Conservation (phyloP, 495 filamentous ascomycete genomes). For the Xanthoparmelia taractica region DNA sequence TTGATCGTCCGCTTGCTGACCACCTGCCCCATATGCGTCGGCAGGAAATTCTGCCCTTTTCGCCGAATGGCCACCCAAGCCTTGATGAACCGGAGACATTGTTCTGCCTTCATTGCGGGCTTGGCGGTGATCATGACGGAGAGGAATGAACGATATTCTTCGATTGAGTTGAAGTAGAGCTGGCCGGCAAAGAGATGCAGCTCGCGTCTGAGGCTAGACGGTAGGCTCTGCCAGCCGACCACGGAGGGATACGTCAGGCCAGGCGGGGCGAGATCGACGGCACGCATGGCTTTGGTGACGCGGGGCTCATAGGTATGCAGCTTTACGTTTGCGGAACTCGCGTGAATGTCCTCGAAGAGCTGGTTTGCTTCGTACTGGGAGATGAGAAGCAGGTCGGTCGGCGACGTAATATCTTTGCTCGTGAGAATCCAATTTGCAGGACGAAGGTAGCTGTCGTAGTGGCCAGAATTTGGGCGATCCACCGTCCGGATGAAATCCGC, state of each 20-base stretch:
- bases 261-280: neutral
- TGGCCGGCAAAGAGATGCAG: neutral
- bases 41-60: neutral
- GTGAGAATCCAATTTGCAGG: neutral
- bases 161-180: neutral
- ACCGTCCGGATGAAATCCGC: neutral
- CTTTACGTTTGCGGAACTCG: neutral
- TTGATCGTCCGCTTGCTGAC: neutral
- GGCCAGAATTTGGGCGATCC: neutral
- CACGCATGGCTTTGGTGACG: neutral
- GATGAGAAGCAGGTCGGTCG: neutral
- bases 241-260: neutral
- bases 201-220: neutral
- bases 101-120: neutral
- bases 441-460: neutral
- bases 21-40: neutral
- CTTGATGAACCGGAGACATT: neutral
- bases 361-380: neutral
- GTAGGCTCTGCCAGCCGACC: neutral
- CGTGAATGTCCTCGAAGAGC: neutral
- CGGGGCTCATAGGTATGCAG: neutral
- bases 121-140: neutral
- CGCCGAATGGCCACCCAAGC: neutral
- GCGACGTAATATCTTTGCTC: neutral
- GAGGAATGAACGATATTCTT: neutral